phyloP scores from a whole-genome alignment of 495 filamentous ascomycete species.

The Penicillium nucicola region DNA sequence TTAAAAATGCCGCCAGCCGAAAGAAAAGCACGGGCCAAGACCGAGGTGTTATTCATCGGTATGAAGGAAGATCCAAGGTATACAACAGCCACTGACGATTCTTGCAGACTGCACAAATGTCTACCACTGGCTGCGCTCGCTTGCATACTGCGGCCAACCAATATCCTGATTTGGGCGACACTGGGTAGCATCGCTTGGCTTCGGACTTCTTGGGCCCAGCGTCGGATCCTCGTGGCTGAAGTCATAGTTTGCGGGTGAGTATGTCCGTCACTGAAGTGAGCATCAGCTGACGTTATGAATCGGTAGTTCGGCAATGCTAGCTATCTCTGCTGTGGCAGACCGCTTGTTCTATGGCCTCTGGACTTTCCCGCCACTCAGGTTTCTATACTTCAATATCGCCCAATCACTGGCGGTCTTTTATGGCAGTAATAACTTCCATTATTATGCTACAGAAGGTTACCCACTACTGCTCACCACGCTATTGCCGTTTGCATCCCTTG shows the following conservation, averaged over 20 bases:
- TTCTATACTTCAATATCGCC: slow-evolving; percentile 88
- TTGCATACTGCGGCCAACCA: slow-evolving; percentile 87
- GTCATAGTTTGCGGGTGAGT: slow-evolving; percentile 65
- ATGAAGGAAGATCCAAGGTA: slow-evolving; percentile 1
- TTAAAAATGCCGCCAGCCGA: slow-evolving; percentile 1
- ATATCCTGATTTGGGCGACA: slow-evolving; percentile 77
- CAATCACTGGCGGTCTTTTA: slow-evolving; percentile 89
- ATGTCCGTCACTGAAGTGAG: neutral
- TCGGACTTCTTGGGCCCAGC: slow-evolving; percentile 36
- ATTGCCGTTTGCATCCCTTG: slow-evolving; percentile 69
- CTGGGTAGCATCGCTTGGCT: slow-evolving; percentile 46
- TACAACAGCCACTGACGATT: slow-evolving; percentile 12
- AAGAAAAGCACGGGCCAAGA: slow-evolving; percentile 7
- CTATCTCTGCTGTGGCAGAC: slow-evolving; percentile 65
- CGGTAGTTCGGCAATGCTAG: slow-evolving; percentile 52
- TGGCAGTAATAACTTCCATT: slow-evolving; percentile 86
- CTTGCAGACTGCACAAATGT: slow-evolving; percentile 56
- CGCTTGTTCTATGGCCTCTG: slow-evolving; percentile 79
- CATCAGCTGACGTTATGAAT: slow-evolving; percentile 8
- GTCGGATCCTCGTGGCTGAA: slow-evolving; percentile 58
- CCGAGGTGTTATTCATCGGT: slow-evolving; percentile 6
- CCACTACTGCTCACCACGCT: slow-evolving; percentile 84
- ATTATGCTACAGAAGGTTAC: slow-evolving; percentile 86
- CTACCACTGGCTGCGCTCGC: slow-evolving; percentile 77
- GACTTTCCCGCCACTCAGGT: slow-evolving; percentile 87